Conservation (phyloP, 192 early-diverging fungal genomes). For the Kickxella alabastrina region DNA sequence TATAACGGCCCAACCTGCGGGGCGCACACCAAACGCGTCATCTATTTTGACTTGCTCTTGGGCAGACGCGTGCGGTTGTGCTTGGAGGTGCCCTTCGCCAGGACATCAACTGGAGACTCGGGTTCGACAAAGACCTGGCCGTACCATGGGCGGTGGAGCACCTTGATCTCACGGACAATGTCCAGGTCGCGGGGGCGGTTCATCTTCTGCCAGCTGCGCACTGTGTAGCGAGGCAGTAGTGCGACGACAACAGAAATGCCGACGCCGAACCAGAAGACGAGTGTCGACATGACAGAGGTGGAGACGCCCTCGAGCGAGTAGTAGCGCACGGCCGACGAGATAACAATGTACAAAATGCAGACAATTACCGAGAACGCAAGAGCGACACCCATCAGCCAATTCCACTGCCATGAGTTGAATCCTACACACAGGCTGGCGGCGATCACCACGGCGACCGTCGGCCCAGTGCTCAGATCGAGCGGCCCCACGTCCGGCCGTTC, state of each 20-base stretch:
- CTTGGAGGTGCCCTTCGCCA: no score
- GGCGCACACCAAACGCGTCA: no score
- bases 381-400: constrained; percentile 65
- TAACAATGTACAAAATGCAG: constrained; percentile 62
- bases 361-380: constrained; percentile 64
- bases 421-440: constrained; percentile 76
- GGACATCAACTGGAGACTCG: constrained; percentile 21
- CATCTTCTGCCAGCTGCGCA: constrained; percentile 64
- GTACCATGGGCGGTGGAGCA: constrained; percentile 51
- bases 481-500: constrained; percentile 54
- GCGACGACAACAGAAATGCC: constrained; percentile 65
- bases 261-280: constrained; percentile 73
- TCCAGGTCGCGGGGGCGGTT: constrained; percentile 64
- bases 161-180: constrained; percentile 59
- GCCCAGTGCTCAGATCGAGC: constrained; percentile 71
- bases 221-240: constrained; percentile 65
- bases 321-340: constrained; percentile 58
- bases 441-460: constrained; percentile 75
- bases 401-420: constrained; percentile 83
- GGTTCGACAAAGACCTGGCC: constrained; percentile 52
- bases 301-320: constrained; percentile 70
- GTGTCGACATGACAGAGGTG: constrained; percentile 57
- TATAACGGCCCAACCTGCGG: no score
- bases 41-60: no score
- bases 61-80: no score